A percentile compares a stretch with the other conserved stretches of the same genome.
phyloP scores from a whole-genome alignment of 1,284 basidiomycete species.

The Golubevia pallescens region DNA sequence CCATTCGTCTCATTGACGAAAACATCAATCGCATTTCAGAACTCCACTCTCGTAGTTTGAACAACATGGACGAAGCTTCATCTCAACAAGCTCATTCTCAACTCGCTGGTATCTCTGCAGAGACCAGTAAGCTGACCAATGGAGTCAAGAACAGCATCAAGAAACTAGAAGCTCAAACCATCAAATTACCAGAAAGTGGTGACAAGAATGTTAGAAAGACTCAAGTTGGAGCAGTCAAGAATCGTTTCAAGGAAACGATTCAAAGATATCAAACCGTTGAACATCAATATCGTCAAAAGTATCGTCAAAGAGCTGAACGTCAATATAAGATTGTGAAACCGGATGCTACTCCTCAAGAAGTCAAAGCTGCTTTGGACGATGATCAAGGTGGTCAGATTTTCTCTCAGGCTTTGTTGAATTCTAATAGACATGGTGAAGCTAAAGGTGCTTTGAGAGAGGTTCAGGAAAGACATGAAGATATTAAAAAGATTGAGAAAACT shows the following conservation, averaged over 20 bases:
- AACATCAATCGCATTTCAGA: conserved; percentile 60
- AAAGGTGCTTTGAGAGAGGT: conserved; percentile 85
- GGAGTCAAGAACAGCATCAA: conserved; percentile 59
- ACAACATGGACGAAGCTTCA: conserved; percentile 63
- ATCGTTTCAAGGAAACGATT: conserved; percentile 66
- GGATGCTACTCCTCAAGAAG: conserved; percentile 82
- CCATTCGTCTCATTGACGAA: conserved; percentile 56
- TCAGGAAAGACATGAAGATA: conserved; percentile 86
- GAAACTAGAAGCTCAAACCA: conserved; percentile 39
- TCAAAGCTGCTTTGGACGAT: conserved; percentile 74
- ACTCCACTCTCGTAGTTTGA: conserved; percentile 57
- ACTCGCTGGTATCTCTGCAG: conserved; percentile 35
- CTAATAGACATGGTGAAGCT: conserved; percentile 83
- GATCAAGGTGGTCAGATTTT: conserved; percentile 83
- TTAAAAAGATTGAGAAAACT: conserved; percentile 84
- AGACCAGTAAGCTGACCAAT: conserved; percentile 56
- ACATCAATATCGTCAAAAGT: conserved; percentile 87
- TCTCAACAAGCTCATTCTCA: conserved; percentile 56
- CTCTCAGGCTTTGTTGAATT: conserved; percentile 81
- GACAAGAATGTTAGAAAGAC: conserved; percentile 63
- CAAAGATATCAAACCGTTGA: conserved; percentile 81
- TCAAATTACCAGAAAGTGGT: conserved; percentile 40
- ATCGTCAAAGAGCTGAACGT: conserved; percentile 91
- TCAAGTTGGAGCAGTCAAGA: conserved; percentile 69
- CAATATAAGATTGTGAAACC: conserved; percentile 95